phyloP scores from a whole-genome alignment of 2,329 filamentous ascomycete species.

The Scedosporium apiospermum region DNA sequence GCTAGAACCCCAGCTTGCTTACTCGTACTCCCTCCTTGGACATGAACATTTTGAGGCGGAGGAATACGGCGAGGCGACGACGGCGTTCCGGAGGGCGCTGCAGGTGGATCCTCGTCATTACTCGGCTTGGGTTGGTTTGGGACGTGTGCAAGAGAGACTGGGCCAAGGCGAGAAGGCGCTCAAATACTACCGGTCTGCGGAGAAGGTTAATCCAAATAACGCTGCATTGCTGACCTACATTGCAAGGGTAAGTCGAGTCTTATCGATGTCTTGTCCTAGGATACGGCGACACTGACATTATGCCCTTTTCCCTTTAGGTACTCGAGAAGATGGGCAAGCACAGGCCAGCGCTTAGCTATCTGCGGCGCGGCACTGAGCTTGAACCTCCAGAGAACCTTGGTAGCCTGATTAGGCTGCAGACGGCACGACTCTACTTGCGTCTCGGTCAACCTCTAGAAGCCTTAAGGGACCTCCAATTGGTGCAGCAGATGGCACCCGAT shows the following conservation, averaged over 20 bases:
- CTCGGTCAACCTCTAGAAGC: constrained; percentile 6
- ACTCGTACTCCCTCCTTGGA: constrained; percentile 13
- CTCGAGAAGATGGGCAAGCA: constrained; percentile 9
- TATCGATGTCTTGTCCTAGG: neutral
- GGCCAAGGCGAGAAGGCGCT: constrained; percentile 11
- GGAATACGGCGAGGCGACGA: constrained; percentile 10
- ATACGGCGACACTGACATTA: neutral
- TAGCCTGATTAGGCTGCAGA: constrained; percentile 7
- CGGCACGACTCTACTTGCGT: constrained; percentile 6
- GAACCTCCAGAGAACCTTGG: constrained; percentile 5
- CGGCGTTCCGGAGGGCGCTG: constrained; percentile 11
- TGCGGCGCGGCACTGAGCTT: constrained; percentile 7
- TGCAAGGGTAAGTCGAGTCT: constrained; percentile 9
- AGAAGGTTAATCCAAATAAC: constrained; percentile 13
- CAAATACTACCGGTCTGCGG: constrained; percentile 11
- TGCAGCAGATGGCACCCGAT: constrained; percentile 6
- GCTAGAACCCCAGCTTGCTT: constrained; percentile 10
- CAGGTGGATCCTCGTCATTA: constrained; percentile 14
- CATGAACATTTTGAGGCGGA: constrained; percentile 13
- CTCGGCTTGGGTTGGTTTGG: constrained; percentile 13
- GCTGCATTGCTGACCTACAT: constrained; percentile 13
- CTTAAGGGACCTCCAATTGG: constrained; percentile 5
- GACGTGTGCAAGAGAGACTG: constrained; percentile 12
- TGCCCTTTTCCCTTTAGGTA: constrained; percentile 2
- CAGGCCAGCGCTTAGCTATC: constrained; percentile 3